Base-by-base conservation (phyloP, 1,139 yeast species). In the Geotrichum klebahnii region DNA sequence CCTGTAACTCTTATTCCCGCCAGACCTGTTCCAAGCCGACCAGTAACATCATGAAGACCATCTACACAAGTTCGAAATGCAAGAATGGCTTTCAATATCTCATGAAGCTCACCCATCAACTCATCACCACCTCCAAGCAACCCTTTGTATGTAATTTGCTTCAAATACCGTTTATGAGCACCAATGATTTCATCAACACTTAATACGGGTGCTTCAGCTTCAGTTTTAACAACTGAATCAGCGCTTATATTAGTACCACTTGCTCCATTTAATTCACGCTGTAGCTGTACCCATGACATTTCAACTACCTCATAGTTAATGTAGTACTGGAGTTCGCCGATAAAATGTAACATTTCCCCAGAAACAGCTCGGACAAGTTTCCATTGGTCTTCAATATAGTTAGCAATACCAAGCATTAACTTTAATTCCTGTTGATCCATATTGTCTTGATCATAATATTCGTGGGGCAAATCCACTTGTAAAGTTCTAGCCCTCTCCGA, bases 251-350 rank as follows among this genome's bases (percentile, higher is more conserved):
- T 17, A 3, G 54, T 22, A 53, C n/a, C n/a, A n/a, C n/a, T n/a
- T n/a, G 56, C 48, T 44, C 55, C 54, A 35, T 52, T 51, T 4
- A 71, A 59, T 43, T 61, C 60, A 6, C 50, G 51, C 46, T 62
- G 64, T 40, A 71, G 51, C 44, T 57, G 56, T 5, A 56, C 57
- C 75, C 75, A 71, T 12, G 72, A 66, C 54, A 67, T 61, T 50
- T 69, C 74, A 10, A 71, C 65, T 17, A 67, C 70, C 53, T 69
- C 72, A 49, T 67, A 68, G 36, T 66, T 63, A 37, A 70, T 60
- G 52, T 70, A 71, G 55, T 66, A 64, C 53, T 70, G 73, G 28
- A 71, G 56, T 53, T 70, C 73, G 44, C 63, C 55, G 23, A 68
- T 57, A 46, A 71, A 68, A 49, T 68, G 72, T 46, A 63, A 56